phyloP scores from a whole-genome alignment of 768 basidiomycete genomes.

The Lactifluus volemus region DNA sequence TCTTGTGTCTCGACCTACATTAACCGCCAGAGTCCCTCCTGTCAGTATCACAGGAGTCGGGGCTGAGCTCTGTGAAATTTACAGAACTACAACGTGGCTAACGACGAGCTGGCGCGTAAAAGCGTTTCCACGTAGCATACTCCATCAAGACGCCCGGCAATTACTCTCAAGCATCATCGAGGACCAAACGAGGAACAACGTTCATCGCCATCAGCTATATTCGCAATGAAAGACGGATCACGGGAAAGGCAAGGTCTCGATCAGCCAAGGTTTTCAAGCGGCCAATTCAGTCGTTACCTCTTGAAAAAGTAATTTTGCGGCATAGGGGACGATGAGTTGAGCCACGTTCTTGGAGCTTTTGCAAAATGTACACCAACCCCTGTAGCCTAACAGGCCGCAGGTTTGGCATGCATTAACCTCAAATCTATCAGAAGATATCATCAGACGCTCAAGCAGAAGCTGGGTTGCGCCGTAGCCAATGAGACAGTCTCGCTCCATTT shows the following conservation, averaged over 20 bases:
- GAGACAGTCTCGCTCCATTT: constrained; percentile 99
- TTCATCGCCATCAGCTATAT: constrained; percentile 93
- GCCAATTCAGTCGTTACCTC: constrained; percentile 44
- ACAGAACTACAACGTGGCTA: not conserved
- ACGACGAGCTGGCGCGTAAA: not conserved
- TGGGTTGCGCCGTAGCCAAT: constrained; percentile 99
- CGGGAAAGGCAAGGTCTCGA: not conserved
- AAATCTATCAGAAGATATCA: constrained; percentile 99
- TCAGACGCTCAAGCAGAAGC: constrained; percentile 88
- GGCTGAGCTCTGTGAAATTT: not conserved
- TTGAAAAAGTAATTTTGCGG: constrained; percentile 87
- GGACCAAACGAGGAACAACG: constrained; percentile 78
- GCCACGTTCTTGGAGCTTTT: constrained; percentile 96
- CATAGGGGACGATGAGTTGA: constrained; percentile 91
- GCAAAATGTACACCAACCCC: constrained; percentile 97
- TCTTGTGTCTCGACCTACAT: not conserved
- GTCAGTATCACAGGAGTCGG: not conserved
- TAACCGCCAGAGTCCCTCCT: not conserved
- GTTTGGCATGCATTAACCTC: constrained; percentile 92
- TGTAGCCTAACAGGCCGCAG: constrained; percentile 92
- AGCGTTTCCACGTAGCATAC: not conserved
- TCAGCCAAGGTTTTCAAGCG: not conserved
- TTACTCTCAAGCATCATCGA: constrained; percentile 59
- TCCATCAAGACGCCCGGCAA: not conserved
- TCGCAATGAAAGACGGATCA: not conserved